Evolutionary conservation across 768 basidiomycete species (phyloP).

Genomic region (Lactarius deliciosus): DNA sequence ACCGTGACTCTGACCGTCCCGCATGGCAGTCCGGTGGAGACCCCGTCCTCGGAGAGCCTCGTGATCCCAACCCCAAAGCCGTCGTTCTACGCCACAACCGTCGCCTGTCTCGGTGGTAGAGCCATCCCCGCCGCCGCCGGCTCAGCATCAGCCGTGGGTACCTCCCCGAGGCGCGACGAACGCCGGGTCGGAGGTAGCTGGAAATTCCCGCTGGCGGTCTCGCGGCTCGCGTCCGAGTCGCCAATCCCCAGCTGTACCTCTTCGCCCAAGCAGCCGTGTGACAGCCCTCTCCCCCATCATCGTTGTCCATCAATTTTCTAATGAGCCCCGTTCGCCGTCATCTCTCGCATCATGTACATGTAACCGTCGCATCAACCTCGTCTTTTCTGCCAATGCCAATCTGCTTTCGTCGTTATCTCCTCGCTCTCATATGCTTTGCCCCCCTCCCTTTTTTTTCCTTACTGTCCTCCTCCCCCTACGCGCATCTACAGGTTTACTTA

Average conservation of each 20-base stretch:
- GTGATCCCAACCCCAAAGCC: not conserved
- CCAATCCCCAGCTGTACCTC: constrained; percentile 8
- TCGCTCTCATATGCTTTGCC: too few species aligned
- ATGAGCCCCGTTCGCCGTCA: too few species aligned
- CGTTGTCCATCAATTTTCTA: not conserved
- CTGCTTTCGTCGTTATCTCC: too few species aligned
- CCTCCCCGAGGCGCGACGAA: constrained; percentile 22
- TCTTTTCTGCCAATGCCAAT: too few species aligned
- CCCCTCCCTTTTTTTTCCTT: too few species aligned
- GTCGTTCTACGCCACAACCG: constrained; percentile 12
- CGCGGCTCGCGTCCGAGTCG: not conserved
- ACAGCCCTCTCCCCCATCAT: not conserved
- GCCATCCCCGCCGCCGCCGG: not conserved
- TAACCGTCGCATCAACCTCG: too few species aligned
- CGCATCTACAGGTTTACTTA: too few species aligned
- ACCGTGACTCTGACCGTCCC: not conserved
- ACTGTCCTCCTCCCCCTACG: too few species aligned
- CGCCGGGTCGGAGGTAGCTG: constrained; percentile 28
- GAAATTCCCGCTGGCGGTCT: constrained; percentile 14
- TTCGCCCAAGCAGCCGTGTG: constrained; percentile 10
- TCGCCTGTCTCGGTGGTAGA: constrained; percentile 1
- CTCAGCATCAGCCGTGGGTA: too few species aligned
- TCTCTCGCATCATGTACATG: too few species aligned
- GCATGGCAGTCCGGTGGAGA: not conserved
- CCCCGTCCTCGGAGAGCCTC: not conserved